Evolutionary conservation across 495 filamentous ascomycete species (phyloP).

Genomic region (Apodospora peruviana): DNA sequence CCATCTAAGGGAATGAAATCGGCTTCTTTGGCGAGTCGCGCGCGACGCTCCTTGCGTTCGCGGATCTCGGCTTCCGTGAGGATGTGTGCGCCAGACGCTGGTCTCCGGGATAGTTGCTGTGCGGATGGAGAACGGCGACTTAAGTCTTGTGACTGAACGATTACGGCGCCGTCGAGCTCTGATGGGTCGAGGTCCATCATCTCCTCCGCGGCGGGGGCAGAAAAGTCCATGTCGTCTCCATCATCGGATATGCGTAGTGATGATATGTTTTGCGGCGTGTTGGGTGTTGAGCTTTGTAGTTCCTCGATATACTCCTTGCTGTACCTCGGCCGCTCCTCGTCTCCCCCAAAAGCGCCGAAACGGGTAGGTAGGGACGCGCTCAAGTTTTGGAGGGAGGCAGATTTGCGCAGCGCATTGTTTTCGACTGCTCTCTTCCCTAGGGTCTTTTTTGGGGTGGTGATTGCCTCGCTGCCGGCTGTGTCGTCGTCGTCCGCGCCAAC

Average conservation of each 20-base stretch:
- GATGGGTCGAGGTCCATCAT: slow-evolving; percentile 47
- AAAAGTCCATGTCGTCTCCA: not conserved
- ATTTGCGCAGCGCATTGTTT: slow-evolving; percentile 56
- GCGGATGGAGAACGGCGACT: slow-evolving; percentile 4
- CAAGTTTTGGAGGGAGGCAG: slow-evolving; percentile 24
- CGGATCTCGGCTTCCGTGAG: slow-evolving; percentile 83
- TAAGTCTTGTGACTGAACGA: slow-evolving; percentile 51
- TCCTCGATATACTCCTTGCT: slow-evolving; percentile 81
- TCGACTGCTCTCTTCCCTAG: slow-evolving; percentile 68
- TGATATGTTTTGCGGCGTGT: slow-evolving; percentile 58
- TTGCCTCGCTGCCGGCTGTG: slow-evolving; percentile 10
- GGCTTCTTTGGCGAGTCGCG: slow-evolving; percentile 66
- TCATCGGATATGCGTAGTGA: slow-evolving; percentile 17
- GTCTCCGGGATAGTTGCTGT: slow-evolving; percentile 2
- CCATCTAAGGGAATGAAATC: slow-evolving; percentile 76
- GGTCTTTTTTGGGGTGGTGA: slow-evolving; percentile 58
- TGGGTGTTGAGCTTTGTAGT: slow-evolving; percentile 74
- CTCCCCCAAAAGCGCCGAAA: slow-evolving; percentile 43
- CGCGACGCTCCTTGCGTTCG: slow-evolving; percentile 86
- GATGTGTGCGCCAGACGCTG: slow-evolving; percentile 29
- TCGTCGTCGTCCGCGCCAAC: slow-evolving; percentile 49
- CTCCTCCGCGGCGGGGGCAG: slow-evolving; percentile 26
- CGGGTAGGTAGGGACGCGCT: slow-evolving; percentile 48
- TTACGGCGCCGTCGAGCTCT: slow-evolving; percentile 52
- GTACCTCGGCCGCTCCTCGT: slow-evolving; percentile 73